Evolutionary conservation across 139 green algal genomes (phyloP).

Genomic region (Coelastrella sp.): DNA sequence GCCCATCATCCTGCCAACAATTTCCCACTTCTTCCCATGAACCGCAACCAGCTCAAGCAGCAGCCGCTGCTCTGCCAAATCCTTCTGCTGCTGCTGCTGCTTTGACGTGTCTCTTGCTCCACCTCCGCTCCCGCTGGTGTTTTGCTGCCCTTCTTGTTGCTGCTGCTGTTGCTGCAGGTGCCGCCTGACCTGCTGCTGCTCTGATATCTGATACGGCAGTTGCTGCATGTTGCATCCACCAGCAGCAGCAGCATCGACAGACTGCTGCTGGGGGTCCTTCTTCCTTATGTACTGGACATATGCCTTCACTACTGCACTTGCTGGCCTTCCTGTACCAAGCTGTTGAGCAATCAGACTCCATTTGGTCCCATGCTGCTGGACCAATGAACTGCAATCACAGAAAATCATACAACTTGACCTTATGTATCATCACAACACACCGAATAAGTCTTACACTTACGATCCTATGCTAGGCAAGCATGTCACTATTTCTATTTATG

Average conservation of each 20-base stretch:
- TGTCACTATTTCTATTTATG: too few relatives aligned
- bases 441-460: background rate
- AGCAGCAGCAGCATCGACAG: too few relatives aligned
- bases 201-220: too few relatives aligned
- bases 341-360: background rate
- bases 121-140: background rate
- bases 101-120: too few relatives aligned
- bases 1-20: background rate
- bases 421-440: too few relatives aligned
- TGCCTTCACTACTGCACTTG: conserved; percentile 9
- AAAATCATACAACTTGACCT: background rate
- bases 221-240: too few relatives aligned
- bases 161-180: background rate
- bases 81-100: background rate
- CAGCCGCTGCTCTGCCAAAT: background rate
- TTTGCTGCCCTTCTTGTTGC: background rate
- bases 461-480: too few relatives aligned
- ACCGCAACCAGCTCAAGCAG: background rate
- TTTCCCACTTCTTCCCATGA: background rate
- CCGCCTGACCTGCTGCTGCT: background rate
- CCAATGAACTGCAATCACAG: background rate
- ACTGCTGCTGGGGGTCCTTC: too few relatives aligned
- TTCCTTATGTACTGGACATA: background rate
- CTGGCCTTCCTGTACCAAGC: background rate
- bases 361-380: conserved; percentile 13